Conservation (phyloP, 371 early-diverging fungal genomes). For the Rhizomucor miehei region DNA sequence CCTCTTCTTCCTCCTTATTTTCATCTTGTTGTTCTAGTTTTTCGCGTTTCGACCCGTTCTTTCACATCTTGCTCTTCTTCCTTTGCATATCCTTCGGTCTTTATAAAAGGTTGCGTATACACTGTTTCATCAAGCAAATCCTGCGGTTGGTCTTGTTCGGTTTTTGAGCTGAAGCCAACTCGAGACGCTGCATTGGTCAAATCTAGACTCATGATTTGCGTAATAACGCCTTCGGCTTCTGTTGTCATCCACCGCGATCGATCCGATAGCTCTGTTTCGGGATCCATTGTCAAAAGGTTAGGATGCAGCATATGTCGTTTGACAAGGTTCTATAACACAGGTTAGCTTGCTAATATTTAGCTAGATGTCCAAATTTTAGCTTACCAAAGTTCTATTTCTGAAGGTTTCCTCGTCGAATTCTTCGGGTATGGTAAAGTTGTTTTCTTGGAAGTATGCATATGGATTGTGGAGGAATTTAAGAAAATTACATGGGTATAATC, state of each 20-base stretch:
- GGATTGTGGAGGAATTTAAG: conserved; percentile 55
- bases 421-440: conserved; percentile 34
- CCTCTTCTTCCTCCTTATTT: no score
- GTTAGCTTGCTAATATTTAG: background rate
- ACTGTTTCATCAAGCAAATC: conserved; percentile 33
- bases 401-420: conserved; percentile 54
- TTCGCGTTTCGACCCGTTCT: no score
- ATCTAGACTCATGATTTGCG: conserved; percentile 62
- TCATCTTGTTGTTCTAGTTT: no score
- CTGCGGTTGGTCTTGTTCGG: conserved; percentile 12
- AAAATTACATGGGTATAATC: conserved; percentile 66
- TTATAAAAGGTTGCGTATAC: conserved; percentile 17
- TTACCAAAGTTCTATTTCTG: conserved; percentile 38
- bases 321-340: conserved; percentile 37
- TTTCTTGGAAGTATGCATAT: conserved; percentile 42
- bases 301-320: conserved; percentile 63
- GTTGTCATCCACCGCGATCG: conserved; percentile 62
- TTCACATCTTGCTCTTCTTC: background rate
- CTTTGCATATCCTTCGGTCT: background rate
- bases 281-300: conserved; percentile 48
- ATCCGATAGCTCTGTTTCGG: conserved; percentile 51
- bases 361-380: background rate
- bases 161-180: conserved; percentile 33
- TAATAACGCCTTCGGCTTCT: conserved; percentile 67
- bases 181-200: conserved; percentile 56